Percentiles rank a stretch among this genome's conserved stretches.
Conservation (phyloP, 2,329 filamentous ascomycete species). For the Trichoderma simmonsii region DNA sequence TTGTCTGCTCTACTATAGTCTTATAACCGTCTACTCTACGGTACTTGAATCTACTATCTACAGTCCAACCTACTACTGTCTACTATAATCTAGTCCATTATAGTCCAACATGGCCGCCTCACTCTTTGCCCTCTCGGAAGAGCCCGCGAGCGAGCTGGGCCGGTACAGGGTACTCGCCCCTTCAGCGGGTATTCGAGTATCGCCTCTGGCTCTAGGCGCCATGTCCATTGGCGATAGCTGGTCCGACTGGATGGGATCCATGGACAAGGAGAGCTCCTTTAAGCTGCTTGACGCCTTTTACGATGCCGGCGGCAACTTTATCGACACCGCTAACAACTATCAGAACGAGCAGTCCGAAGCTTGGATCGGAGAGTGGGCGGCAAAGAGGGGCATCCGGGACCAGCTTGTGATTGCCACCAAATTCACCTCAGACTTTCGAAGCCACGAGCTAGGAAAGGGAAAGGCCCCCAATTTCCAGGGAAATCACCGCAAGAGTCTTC, state of each 20-base stretch:
- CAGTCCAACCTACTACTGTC: no score
- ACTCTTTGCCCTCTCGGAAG: background rate
- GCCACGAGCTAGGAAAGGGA: slow-evolving; percentile 16
- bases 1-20: no score
- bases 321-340: slow-evolving; percentile 55
- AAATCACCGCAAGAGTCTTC: slow-evolving; percentile 37
- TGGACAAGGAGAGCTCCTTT: slow-evolving; percentile 6
- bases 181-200: background rate
- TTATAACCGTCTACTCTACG: no score
- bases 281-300: slow-evolving; percentile 14
- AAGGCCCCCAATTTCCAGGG: slow-evolving; percentile 36
- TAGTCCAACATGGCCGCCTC: background rate
- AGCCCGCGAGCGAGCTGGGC: background rate
- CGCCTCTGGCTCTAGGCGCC: slow-evolving; percentile 4
- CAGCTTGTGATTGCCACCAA: slow-evolving; percentile 50
- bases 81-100: no score
- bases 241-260: background rate
- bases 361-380: slow-evolving; percentile 53
- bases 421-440: slow-evolving; percentile 41
- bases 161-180: background rate
- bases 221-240: slow-evolving; percentile 15
- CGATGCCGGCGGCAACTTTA: slow-evolving; percentile 57
- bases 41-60: no score
- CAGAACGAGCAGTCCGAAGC: slow-evolving; percentile 48
- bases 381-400: slow-evolving; percentile 41